phyloP scores from a whole-genome alignment of 805 yeast genomes.

The Wickerhamomyces mucosus region DNA sequence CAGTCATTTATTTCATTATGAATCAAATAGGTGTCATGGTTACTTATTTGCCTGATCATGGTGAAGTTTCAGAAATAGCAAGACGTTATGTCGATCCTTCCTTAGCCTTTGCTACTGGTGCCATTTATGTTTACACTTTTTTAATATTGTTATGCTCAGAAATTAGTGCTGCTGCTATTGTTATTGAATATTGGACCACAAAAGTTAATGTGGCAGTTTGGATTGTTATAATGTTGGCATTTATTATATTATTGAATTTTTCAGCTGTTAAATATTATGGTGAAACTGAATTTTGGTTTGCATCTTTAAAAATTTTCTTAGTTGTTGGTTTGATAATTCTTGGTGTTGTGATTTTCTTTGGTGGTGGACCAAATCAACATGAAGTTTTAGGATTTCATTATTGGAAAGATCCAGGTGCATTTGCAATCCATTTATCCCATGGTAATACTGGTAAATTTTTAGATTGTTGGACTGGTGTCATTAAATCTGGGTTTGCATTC shows the following conservation, averaged over 20 bases:
- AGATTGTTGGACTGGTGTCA: conserved; percentile 53
- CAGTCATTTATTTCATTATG: conserved; percentile 59
- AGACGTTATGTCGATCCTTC: conserved; percentile 37
- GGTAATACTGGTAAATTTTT: conserved; percentile 56
- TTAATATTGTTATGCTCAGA: conserved; percentile 28
- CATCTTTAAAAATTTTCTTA: conserved; percentile 47
- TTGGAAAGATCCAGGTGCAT: conserved; percentile 56
- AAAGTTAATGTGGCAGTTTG: conserved; percentile 52
- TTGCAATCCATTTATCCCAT: conserved; percentile 32
- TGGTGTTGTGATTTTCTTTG: conserved; percentile 50
- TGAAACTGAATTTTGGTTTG: conserved; percentile 56
- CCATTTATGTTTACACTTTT: conserved; percentile 21
- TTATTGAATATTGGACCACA: conserved; percentile 43
- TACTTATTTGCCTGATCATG: conserved; percentile 48
- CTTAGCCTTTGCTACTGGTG: conserved; percentile 21
- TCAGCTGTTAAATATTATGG: conserved; percentile 53
- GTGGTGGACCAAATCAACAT: conserved; percentile 47
- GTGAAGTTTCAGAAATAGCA: conserved; percentile 51
- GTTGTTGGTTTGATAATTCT: conserved; percentile 52
- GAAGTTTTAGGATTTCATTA: conserved; percentile 58
- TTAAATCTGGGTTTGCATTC: conserved; percentile 58
- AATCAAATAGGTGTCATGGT: conserved; percentile 61
- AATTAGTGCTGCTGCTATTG: conserved; percentile 50
- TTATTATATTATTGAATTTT: conserved; percentile 38
- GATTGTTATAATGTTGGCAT: conserved; percentile 44